phyloP scores from a whole-genome alignment of 78 protist species.

The Neovahlkampfia damariscottae region DNA sequence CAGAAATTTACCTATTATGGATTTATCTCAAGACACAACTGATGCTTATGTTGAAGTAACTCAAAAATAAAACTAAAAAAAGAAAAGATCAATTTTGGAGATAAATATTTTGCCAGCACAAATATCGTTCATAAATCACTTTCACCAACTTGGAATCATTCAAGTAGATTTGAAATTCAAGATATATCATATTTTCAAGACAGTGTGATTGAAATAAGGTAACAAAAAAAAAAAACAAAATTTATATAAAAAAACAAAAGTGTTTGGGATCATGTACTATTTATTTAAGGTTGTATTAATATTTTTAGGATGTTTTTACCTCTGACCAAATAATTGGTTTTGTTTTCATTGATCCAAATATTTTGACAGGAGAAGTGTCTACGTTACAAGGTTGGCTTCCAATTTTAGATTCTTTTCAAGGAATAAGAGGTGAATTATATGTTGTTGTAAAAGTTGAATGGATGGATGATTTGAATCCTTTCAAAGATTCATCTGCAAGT shows the following conservation, averaged over 20 bases:
- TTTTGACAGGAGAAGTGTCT: conserved; percentile 6
- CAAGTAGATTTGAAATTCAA: conserved; percentile 55
- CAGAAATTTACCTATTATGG: conserved; percentile 88
- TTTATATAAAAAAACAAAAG: no score
- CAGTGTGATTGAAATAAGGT: conserved; percentile 61
- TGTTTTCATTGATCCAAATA: conserved; percentile 50
- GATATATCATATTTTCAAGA: conserved; percentile 67
- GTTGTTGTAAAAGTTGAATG: conserved; percentile 43
- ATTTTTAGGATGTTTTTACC: not conserved
- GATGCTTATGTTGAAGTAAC: conserved; percentile 81
- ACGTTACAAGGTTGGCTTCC: conserved; percentile 74
- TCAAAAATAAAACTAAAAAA: not conserved
- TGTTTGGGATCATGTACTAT: conserved; percentile 75
- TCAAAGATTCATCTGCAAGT: conserved; percentile 62
- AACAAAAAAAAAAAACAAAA: no score
- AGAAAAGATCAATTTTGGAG: no score
- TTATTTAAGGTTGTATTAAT: conserved; percentile 5
- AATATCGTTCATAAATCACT: conserved; percentile 47
- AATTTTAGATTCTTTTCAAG: conserved; percentile 73
- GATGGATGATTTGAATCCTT: conserved; percentile 51
- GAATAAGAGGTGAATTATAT: conserved; percentile 69
- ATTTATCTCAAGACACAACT: conserved; percentile 47
- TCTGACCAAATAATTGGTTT: conserved; percentile 78
- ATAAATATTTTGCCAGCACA: no score
- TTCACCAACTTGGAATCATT: conserved; percentile 63